phyloP scores from a whole-genome alignment of 2,329 filamentous ascomycete genomes.

The Mariannaea sp. region DNA sequence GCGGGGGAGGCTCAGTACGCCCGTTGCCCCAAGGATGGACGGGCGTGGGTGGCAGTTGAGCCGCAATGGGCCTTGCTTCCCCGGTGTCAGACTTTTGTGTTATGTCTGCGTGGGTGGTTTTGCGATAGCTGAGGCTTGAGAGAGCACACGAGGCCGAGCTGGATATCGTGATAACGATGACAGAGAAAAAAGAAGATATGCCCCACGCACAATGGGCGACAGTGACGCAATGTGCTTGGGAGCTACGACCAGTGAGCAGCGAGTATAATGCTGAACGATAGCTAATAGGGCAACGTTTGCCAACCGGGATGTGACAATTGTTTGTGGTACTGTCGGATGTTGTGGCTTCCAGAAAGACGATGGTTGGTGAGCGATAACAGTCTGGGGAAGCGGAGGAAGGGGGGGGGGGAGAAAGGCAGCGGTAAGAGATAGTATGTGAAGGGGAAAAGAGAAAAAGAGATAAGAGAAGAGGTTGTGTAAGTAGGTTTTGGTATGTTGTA shows the following conservation, averaged over 20 bases:
- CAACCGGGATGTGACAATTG: constrained; percentile 28
- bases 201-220: constrained; percentile 32
- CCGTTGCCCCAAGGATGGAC: constrained; percentile 35
- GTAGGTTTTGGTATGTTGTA: constrained; percentile 31
- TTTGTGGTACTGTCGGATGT: constrained; percentile 16
- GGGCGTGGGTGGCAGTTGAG: constrained; percentile 33
- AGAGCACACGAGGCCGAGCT: constrained; percentile 7
- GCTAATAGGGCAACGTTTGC: constrained; percentile 41
- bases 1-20: constrained; percentile 30
- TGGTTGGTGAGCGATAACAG: constrained; percentile 40
- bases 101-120: background rate
- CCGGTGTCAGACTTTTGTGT: constrained; percentile 1
- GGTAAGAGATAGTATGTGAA: constrained; percentile 3
- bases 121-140: constrained; percentile 10
- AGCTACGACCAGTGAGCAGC: constrained; percentile 37
- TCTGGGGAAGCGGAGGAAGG: constrained; percentile 40
- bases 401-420: constrained; percentile 25
- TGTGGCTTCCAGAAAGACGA: constrained; percentile 25
- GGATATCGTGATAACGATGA: constrained; percentile 20
- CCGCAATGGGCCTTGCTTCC: constrained; percentile 31
- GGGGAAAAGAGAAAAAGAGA: constrained; percentile 22
- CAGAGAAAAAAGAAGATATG: constrained; percentile 23
- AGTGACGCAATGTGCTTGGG: constrained; percentile 39
- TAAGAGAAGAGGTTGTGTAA: constrained; percentile 26
- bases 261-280: constrained; percentile 30